A percentile compares a stretch with the other conserved stretches of the same genome.
phyloP scores from a whole-genome alignment of 75 land plant species.

The Cunninghamia lanceolata region DNA sequence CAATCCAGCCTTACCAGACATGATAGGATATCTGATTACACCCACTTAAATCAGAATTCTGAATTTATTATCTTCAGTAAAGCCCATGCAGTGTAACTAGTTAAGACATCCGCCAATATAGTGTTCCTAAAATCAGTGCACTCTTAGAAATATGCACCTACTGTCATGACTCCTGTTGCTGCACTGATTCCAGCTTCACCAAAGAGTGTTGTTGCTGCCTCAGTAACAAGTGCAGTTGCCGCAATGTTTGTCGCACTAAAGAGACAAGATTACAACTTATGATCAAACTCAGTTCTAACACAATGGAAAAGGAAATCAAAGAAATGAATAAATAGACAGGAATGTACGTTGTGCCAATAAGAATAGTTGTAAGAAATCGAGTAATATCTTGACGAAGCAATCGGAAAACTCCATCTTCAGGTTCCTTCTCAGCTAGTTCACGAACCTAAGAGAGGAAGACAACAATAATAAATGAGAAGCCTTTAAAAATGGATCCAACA shows the following conservation, averaged over 20 bases:
- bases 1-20: neutral
- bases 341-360: constrained; percentile 93
- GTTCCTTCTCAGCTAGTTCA: constrained; percentile 90
- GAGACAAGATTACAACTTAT: neutral
- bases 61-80: neutral
- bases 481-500: neutral
- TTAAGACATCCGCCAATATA: neutral
- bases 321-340: neutral
- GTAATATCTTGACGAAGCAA: constrained; percentile 92
- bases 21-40: neutral
- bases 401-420: constrained; percentile 79
- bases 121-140: neutral
- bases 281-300: neutral
- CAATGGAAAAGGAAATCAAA: neutral
- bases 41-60: neutral
- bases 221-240: constrained; percentile 87
- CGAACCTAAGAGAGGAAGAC: constrained; percentile 50
- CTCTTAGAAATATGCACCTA: constrained; percentile 22
- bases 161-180: constrained; percentile 97
- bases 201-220: constrained; percentile 87
- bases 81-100: neutral
- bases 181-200: constrained; percentile 97
- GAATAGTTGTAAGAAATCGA: constrained; percentile 86
- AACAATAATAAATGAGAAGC: neutral
- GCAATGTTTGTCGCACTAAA: constrained; percentile 75